These are phyloP conservation scores for Kodamaea sagamina DNA, from an alignment of 805 yeast species.

Conservation along the genomic window DNA sequence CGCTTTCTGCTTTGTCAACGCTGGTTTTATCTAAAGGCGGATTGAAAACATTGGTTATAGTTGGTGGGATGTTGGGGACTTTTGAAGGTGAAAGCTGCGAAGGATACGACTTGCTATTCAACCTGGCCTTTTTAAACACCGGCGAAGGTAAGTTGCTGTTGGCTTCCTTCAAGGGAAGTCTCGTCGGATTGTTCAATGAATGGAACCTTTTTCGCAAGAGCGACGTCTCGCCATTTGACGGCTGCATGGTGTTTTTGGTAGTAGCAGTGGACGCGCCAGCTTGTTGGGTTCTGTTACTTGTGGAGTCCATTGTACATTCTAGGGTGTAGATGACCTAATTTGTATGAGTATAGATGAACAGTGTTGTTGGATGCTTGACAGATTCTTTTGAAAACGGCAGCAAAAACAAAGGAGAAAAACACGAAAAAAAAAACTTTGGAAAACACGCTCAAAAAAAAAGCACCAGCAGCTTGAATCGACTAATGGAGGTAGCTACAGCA, in stretches of 20 bases:
- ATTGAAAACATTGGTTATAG: slow-evolving; percentile 3
- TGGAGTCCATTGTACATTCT: slow-evolving; percentile 10
- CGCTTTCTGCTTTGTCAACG: not conserved
- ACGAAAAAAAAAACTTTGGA: slow-evolving; percentile 1
- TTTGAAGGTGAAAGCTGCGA: slow-evolving; percentile 11
- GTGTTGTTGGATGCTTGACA: not conserved
- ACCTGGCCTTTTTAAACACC: slow-evolving; percentile 31
- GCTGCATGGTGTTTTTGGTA: slow-evolving; percentile 1
- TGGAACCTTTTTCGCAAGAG: slow-evolving; percentile 15
- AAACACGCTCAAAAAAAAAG: slow-evolving; percentile 2
- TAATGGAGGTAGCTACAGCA: not conserved
- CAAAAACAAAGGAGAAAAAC: slow-evolving; percentile 7
- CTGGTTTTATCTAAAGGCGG: slow-evolving; percentile 2
- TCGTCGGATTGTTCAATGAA: slow-evolving; percentile 13
- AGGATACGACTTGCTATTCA: slow-evolving; percentile 14
- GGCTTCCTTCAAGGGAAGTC: slow-evolving; percentile 44
- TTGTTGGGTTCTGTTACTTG: slow-evolving; percentile 10
- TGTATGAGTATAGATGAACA: not conserved
- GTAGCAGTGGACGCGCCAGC: slow-evolving; percentile 9
- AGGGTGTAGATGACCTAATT: not conserved
- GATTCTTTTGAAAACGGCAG: slow-evolving; percentile 1
- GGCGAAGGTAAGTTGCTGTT: slow-evolving; percentile 43
- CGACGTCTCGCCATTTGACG: slow-evolving; percentile 6
- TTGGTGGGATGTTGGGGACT: not conserved
- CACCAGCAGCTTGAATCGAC: not conserved